Base-by-base conservation (phyloP, 1,284 basidiomycete genomes). In the Coniophora puteana region DNA sequence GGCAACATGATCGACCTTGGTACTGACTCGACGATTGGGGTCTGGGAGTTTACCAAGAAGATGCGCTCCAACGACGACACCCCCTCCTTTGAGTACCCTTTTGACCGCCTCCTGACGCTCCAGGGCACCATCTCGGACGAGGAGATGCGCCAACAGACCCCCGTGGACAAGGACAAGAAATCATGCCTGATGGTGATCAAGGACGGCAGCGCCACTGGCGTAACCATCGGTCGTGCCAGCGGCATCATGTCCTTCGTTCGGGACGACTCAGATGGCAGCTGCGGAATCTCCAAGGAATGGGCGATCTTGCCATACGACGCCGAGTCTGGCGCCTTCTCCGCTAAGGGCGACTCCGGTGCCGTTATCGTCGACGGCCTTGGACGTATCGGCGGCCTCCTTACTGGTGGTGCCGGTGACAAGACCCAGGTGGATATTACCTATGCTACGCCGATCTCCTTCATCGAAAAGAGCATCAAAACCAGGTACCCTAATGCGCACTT, bases 351-450 rank as follows among this genome's bases (percentile, higher is more conserved):
- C 48, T 60, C 59, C 24, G 60, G 60, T 35, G 53, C 59, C 10
- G 42, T 54, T 27, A 49, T 62, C 40, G 54, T 36, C 35, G 54
- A 58, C 29, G 44, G 40, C 25, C 14, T 4, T 7, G 62, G 63
- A 6, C 51, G 55, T 12, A 50, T 65, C 38, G 54, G 51, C n/a
- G 62, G 59, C 40, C 32, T 66, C 10, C 49, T 64, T 41, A 66
- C 58, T n/a, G 55, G 64, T 16, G 57, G 57, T 39, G 27, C 47
- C 44, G 57, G 61, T 34, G 30, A 21, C 20, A 54, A 43, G 13
- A 44, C 47, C 20, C 12, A 29, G 11, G 48, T 43, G 3, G 62
- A 66, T 42, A 36, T 63, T 11, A 63, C 61, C 5, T 67, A 65
- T 41, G 47, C 42, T 8, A 65, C 66, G 10, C 57, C 61, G 11